Conservation (phyloP, 257 asterid species). For the Solanum piurae region DNA sequence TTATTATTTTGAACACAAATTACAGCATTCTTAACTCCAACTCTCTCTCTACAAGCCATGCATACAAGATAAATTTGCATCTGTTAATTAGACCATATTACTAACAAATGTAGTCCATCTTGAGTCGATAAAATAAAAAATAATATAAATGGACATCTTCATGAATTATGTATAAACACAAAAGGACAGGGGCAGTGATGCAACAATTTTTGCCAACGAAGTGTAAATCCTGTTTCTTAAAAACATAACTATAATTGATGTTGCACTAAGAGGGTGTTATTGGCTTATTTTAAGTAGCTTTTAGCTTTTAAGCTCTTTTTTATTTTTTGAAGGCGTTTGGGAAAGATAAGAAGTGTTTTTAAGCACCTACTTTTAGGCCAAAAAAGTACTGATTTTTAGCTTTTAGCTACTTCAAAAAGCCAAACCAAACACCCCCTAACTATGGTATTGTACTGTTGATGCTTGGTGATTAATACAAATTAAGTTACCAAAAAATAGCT, state of each 20-base stretch:
- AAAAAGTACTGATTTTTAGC: no score
- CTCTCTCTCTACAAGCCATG: neutral
- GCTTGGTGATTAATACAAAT: neutral
- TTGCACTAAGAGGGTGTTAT: neutral
- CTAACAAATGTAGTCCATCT: neutral
- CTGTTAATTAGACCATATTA: neutral
- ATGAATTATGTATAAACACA: neutral
- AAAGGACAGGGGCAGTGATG: neutral
- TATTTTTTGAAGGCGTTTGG: no score
- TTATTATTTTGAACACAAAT: neutral
- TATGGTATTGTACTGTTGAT: neutral
- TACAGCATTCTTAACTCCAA: neutral
- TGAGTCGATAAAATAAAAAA: neutral
- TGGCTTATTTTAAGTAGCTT: no score
- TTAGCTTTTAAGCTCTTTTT: no score
- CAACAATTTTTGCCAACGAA: neutral
- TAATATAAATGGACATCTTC: neutral
- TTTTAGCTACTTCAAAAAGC: no score
- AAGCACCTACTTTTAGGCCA: no score
- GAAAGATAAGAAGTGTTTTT: no score
- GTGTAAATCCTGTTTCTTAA: neutral
- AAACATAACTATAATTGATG: neutral
- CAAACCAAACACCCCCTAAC: neutral
- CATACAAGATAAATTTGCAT: neutral
- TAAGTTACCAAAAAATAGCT: neutral